Evolutionary conservation across 2,329 filamentous ascomycete species (phyloP), one percentile per base, ranked within the genome.

Genomic region (Penicillium sp.): DNA sequence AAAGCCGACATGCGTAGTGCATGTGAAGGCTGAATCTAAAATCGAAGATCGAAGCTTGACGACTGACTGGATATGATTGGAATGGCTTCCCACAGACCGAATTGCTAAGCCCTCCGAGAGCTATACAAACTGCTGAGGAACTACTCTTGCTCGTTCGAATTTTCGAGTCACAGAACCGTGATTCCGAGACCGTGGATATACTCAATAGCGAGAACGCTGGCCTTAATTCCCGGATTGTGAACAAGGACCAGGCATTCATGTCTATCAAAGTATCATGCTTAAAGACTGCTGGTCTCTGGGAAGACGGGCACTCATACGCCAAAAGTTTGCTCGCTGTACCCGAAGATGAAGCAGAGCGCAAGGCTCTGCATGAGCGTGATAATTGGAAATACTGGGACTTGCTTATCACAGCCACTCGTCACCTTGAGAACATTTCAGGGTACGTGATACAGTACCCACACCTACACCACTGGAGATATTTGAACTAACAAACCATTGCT

Each of bases 311-410:
- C 34, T 59, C 64, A n/a, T 74, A 71, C 47, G 68, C 73, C 18
- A 70, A 68, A 48, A 57, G 60, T 16, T 56, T 78, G 16, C 66
- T 78, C 49, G 62, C 68, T 7, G 67, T 70, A 35, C 67, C 72
- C 4, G 66, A 67, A 10, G 67, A 66, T n/a, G 61, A 70, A 36
- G 55, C 54, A 9, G 67, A 67, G 30, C 59, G 58, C 14, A 68
- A 67, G 9, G 53, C 60, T 23, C 56, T 71, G 3, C 68, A 71
- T 51, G 73, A 74, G 62, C 68, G 70, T 50, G 73, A 78, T 59
- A 76, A 79, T 50, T 78, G 77, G 73, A 69, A 66, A 40, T 70
- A 78, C 16, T 80, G 78, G 78, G 69, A 65, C n/a, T 61, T 77
- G 11, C 63, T 79, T 46, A 57, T 77, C 10, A 62, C 59, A 16